Base-by-base conservation (phyloP, 225 moss, liverwort and hornwort species). In the Bryum argenteum region DNA sequence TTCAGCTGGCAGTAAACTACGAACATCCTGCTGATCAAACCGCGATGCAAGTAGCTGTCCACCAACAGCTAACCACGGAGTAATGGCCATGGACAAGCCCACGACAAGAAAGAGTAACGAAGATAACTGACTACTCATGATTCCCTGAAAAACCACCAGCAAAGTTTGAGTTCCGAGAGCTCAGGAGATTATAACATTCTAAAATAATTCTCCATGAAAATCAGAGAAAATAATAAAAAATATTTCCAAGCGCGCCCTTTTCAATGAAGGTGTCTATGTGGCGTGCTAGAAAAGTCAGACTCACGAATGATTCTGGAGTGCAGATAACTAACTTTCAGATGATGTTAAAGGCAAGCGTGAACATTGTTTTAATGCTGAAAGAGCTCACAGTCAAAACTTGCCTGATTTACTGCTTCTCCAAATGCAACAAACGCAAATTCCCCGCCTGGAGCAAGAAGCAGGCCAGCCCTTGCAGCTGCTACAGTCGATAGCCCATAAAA, bases 361-460 rank as follows among this genome's bases (percentile, higher is more conserved):
- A 18, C 54, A 20, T 66, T 66, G 14, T 20, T 41, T 48, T 48
- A 55, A 12, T 24, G 28, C 53, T 26, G 20, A 24, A 9, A 52
- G 18, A 76, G 26, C 53, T 63, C 58, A 50, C 16, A 26, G 62
- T 24, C 12, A 44, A 28, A 72, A 68, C 73, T 76, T 77, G 89
- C 94, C 85, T 94, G 94, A 79, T 87, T 91, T 43, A 92, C 91
- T 71, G 94, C 90, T 76, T 94, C 94, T 58, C 94, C 94, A 85
- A 91, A 94, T 45, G 94, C 94, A 63, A 94, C 94, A 64, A 94
- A 94, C 21, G 94, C 94, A 77, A 94, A 94, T 75, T 94, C 94
- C 61, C 94, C 94, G 52, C 94, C 91, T 62, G 94, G 94, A 67
- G 94, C 91, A 57, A 94, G 85, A 64, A 94, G 87, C 48, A 94